Conservation (phyloP, 192 early-diverging fungal genomes). For the Gigaspora rosea region DNA sequence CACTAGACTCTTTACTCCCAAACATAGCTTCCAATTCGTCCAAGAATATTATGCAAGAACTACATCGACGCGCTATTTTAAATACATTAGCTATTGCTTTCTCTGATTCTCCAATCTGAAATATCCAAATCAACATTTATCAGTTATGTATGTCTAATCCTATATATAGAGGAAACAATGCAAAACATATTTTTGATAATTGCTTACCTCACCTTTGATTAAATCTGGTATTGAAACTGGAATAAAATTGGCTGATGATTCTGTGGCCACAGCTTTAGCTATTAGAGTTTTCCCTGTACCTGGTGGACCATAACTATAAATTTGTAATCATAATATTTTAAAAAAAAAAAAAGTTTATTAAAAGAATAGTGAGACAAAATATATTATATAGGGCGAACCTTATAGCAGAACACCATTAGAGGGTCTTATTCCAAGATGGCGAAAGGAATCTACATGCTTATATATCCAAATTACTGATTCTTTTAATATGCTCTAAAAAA, state of each 20-base stretch:
- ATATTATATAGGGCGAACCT: conserved; percentile 4
- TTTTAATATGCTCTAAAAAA: conserved; percentile 58
- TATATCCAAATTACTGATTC: conserved; percentile 83
- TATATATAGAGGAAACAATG: not conserved
- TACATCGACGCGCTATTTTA: conserved; percentile 62
- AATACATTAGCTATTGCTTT: conserved; percentile 83
- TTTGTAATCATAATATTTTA: not conserved
- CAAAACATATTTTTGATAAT: not conserved
- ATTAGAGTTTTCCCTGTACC: conserved; percentile 94
- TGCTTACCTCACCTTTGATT: conserved; percentile 77
- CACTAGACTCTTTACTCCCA: conserved; percentile 64
- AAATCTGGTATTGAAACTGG: conserved; percentile 76
- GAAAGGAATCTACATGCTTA: conserved; percentile 63
- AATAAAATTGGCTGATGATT: conserved; percentile 81
- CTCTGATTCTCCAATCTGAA: conserved; percentile 87
- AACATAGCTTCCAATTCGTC: conserved; percentile 95
- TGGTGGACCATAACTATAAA: conserved; percentile 70
- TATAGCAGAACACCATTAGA: conserved; percentile 83
- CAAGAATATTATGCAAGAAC: conserved; percentile 86
- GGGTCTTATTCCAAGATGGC: conserved; percentile 67
- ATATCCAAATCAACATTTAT: not conserved
- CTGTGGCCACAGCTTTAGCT: conserved; percentile 80
- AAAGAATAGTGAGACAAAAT: not conserved
- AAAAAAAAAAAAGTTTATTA: not conserved
- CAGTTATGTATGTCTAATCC: not conserved